Conservation (phyloP, 805 yeast genomes). For the Ogataea haglerorum region DNA sequence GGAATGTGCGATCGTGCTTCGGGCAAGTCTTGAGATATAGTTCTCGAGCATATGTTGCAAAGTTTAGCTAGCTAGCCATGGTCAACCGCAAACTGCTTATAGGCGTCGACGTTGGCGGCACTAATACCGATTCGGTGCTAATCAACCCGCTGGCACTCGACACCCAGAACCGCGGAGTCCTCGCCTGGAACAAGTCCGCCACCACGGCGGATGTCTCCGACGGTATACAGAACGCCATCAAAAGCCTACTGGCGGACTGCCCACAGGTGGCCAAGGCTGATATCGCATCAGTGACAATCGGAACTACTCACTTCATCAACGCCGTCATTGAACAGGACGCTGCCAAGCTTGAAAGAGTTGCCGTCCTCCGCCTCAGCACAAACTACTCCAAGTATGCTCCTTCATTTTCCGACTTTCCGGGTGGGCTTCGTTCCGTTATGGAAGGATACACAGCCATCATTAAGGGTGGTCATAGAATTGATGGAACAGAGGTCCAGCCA, state of each 20-base stretch:
- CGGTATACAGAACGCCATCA: slow-evolving; percentile 39
- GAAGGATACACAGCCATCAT: slow-evolving; percentile 4
- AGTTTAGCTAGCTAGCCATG: too few relatives aligned
- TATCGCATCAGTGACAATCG: slow-evolving; percentile 6
- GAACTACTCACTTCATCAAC: slow-evolving; percentile 10
- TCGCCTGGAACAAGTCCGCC: slow-evolving; percentile 42
- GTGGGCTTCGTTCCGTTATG: slow-evolving; percentile 1
- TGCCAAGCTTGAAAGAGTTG: slow-evolving; percentile 4
- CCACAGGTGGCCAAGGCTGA: slow-evolving; percentile 10
- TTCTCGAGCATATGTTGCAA: too few relatives aligned
- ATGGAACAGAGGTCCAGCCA: slow-evolving; percentile 7
- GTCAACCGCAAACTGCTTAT: slow-evolving; percentile 22
- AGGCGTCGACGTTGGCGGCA: slow-evolving; percentile 52
- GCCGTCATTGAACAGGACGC: slow-evolving; percentile 8
- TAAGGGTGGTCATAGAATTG: slow-evolving; percentile 4
- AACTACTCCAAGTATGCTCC: slow-evolving; percentile 4
- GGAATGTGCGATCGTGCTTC: too few relatives aligned
- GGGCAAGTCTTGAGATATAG: too few relatives aligned
- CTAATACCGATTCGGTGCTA: slow-evolving; percentile 47
- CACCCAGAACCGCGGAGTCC: slow-evolving; percentile 31
- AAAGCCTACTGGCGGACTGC: slow-evolving; percentile 28
- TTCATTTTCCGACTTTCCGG: slow-evolving; percentile 8
- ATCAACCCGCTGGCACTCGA: slow-evolving; percentile 33
- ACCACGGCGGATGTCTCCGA: slow-evolving; percentile 44
- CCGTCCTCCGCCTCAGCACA: slow-evolving; percentile 1